These are phyloP conservation scores for Sorghum bicolor DNA, from an alignment of 176 grass and related monocot species.

Conservation along the genomic window DNA sequence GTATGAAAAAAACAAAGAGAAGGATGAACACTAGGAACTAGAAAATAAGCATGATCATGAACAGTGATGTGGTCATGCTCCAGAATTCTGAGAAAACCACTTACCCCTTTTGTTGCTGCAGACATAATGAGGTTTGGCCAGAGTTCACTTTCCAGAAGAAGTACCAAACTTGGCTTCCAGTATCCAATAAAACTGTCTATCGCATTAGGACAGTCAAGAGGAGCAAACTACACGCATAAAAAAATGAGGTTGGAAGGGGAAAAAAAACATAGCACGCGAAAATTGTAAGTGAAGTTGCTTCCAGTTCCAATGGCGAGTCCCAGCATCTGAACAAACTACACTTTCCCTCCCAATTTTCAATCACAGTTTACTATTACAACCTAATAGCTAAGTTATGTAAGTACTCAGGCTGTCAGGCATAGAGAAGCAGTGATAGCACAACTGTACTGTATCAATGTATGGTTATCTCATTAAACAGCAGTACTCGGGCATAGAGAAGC, in stretches of 20 bases:
- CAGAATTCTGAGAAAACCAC: slow-evolving; percentile 15
- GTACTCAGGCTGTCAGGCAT: too few species aligned
- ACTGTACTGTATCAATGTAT: background rate
- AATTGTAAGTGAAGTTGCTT: background rate
- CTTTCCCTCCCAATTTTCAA: background rate
- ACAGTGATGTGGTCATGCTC: background rate
- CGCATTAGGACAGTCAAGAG: slow-evolving; percentile 67
- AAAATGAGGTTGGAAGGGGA: background rate
- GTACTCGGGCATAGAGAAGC: background rate
- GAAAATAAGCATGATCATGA: slow-evolving; percentile 2
- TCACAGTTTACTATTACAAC: background rate
- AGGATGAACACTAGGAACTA: slow-evolving; percentile 9
- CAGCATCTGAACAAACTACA: background rate
- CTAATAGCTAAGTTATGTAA: background rate
- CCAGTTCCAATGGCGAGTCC: background rate
- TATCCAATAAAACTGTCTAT: slow-evolving; percentile 68
- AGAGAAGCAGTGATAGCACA: background rate
- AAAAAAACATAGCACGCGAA: background rate
- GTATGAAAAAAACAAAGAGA: background rate
- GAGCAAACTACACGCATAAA: slow-evolving; percentile 57
- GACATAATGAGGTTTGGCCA: slow-evolving; percentile 95
- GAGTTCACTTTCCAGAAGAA: slow-evolving; percentile 95
- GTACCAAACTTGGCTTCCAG: slow-evolving; percentile 69
- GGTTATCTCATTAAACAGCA: background rate
- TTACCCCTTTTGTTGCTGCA: slow-evolving; percentile 70